Evolutionary conservation across 352 stramenopile genomes (phyloP).

Genomic region (Pythium grandisporangium): DNA sequence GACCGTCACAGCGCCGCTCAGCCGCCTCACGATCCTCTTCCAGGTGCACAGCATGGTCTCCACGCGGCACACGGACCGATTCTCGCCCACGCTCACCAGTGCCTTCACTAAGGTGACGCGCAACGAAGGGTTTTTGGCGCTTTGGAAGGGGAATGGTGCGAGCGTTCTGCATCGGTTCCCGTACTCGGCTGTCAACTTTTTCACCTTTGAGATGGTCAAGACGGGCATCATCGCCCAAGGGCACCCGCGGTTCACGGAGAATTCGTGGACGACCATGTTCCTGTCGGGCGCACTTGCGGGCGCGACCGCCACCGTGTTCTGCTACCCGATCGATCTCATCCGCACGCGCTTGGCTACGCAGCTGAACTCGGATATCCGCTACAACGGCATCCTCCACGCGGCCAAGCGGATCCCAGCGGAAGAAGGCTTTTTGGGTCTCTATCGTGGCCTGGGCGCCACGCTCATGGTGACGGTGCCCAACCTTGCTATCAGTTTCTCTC

Average conservation of each 20-base stretch:
- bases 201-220: slow-evolving; percentile 92
- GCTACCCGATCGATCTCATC: slow-evolving; percentile 96
- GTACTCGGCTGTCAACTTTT: slow-evolving; percentile 97
- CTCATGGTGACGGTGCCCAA: slow-evolving; percentile 94
- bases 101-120: slow-evolving; percentile 90
- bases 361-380: slow-evolving; percentile 84
- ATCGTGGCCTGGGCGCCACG: slow-evolving; percentile 89
- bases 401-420: slow-evolving; percentile 88
- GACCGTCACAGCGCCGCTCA: slow-evolving; percentile 92
- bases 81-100: slow-evolving; percentile 56
- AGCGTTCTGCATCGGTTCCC: slow-evolving; percentile 95
- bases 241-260: slow-evolving; percentile 60
- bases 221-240: slow-evolving; percentile 55
- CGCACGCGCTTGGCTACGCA: slow-evolving; percentile 92
- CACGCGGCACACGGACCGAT: slow-evolving; percentile 76
- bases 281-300: slow-evolving; percentile 57
- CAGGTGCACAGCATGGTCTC: slow-evolving; percentile 95
- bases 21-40: slow-evolving; percentile 93
- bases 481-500: slow-evolving; percentile 93
- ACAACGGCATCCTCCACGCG: slow-evolving; percentile 89
- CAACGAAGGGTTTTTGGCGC: slow-evolving; percentile 84
- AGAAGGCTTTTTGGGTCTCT: slow-evolving; percentile 88
- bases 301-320: slow-evolving; percentile 78
- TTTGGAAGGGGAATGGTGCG: slow-evolving; percentile 96
- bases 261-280: slow-evolving; percentile 71